A percentile compares a stretch with the other conserved stretches of the same genome.
These are phyloP conservation scores for Akebia trifoliata DNA, from an alignment of 164 flowering plant species.

Conservation along the genomic window DNA sequence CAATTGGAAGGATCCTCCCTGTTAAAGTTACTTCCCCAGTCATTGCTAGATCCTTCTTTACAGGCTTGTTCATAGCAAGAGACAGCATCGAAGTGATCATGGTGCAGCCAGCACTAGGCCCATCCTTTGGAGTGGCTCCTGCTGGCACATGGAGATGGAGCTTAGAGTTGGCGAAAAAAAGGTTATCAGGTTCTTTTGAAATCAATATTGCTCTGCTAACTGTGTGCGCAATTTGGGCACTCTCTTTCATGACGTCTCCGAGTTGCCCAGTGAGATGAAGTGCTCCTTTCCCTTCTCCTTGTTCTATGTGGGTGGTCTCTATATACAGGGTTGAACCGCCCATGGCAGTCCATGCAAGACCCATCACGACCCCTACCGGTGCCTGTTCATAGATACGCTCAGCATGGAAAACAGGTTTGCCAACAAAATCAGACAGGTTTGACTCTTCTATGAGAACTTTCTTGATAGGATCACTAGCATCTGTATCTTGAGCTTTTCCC, in stretches of 20 bases:
- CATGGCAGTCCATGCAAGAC: conserved; percentile 99
- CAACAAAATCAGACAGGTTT: conserved; percentile 79
- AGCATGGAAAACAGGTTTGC: conserved; percentile 96
- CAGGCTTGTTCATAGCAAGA: conserved; percentile 75
- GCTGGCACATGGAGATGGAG: conserved; percentile 98
- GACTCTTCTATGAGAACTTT: conserved; percentile 55
- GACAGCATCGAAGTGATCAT: conserved; percentile 95
- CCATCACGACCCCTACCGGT: conserved; percentile 95
- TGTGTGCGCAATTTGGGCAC: conserved; percentile 92
- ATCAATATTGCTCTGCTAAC: conserved; percentile 71
- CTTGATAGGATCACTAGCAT: conserved; percentile 29
- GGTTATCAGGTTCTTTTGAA: conserved; percentile 63
- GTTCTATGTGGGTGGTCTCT: conserved; percentile 75
- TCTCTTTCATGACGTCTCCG: conserved; percentile 99
- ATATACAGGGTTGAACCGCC: conserved; percentile 94
- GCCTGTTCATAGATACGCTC: conserved; percentile 82
- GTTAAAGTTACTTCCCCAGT: conserved; percentile 96
- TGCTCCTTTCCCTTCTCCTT: conserved; percentile 87
- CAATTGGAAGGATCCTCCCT: conserved; percentile 91
- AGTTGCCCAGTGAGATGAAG: conserved; percentile 89
- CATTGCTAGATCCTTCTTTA: conserved; percentile 87
- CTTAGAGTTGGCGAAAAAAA: conserved; percentile 70
- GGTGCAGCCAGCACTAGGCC: conserved; percentile 99
- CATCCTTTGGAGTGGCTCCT: conserved; percentile 98
- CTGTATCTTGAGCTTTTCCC: conserved; percentile 30